A percentile compares a stretch with the other conserved stretches of the same genome.
These are phyloP conservation scores for Cephalotrichum gorgonifer DNA, from an alignment of 2,329 filamentous ascomycete species.

Conservation along the genomic window DNA sequence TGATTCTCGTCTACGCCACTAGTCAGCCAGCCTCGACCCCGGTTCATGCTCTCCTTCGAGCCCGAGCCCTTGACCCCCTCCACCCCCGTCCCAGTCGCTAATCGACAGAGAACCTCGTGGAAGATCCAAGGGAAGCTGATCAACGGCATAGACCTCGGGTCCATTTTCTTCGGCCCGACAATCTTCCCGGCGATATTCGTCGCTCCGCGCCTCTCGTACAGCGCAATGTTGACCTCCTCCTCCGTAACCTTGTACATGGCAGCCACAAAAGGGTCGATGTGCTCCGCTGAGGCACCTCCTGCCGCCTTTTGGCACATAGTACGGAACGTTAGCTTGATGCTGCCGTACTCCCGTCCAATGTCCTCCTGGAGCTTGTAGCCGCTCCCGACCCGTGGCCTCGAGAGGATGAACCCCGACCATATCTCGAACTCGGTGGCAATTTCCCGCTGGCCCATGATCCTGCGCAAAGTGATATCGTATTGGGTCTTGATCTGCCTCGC, in stretches of 20 bases:
- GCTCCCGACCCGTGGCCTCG: constrained; percentile 57
- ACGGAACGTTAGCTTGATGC: constrained; percentile 60
- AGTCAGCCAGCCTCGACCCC: neutral
- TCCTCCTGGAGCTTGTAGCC: constrained; percentile 87
- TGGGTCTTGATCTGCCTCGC: constrained; percentile 59
- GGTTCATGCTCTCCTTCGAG: neutral
- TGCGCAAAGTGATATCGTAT: constrained; percentile 68
- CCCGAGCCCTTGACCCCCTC: neutral
- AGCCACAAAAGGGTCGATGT: constrained; percentile 62
- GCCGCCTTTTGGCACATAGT: constrained; percentile 55
- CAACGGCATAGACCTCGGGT: constrained; percentile 55
- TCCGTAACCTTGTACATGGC: constrained; percentile 84
- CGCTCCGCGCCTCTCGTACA: constrained; percentile 29
- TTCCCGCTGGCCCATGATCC: constrained; percentile 76
- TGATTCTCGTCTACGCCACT: neutral
- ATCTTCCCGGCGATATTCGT: constrained; percentile 22
- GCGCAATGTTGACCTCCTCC: constrained; percentile 52
- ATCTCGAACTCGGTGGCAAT: constrained; percentile 86
- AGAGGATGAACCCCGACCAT: constrained; percentile 76
- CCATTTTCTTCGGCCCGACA: constrained; percentile 1
- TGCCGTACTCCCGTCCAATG: constrained; percentile 56
- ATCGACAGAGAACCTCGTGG: constrained; percentile 55
- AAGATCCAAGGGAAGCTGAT: constrained; percentile 96
- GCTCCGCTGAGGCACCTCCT: constrained; percentile 44
- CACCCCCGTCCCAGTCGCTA: constrained; percentile 36